Evolutionary conservation across 371 early-diverging fungal genomes (phyloP), one percentile per base, ranked within the genome.

Genomic region (Rhizopus arrhizus): DNA sequence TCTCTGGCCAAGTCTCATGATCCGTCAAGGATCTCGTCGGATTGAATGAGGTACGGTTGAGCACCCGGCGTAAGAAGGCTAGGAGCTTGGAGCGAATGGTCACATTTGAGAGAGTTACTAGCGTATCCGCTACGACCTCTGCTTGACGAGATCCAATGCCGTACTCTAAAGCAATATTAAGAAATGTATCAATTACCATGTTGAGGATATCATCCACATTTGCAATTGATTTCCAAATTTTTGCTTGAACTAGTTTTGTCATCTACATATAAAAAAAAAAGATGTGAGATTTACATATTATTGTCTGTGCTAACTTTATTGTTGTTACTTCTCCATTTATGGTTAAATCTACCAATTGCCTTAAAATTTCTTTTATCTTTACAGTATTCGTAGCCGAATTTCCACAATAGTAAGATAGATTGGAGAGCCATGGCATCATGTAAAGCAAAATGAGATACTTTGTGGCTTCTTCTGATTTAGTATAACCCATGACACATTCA

Each of bases 381-480:
- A 64, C 68, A 15, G 81, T 69, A 45, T 80, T 75, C 22, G 73
- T 63, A 53, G 76, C 65, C 0, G 70, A 67, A 8, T 68, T 54
- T 32, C 64, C 65, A 41, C 81, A 80, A 49, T 81, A 87, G 49
- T 81, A 72, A 4, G 85, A 84, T 41, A 96, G 69, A 55, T 93
- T 93, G 11, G 84, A 65, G 36, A 95, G 59, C 96, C 95, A 96
- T 0, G 95, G 95, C 4, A 85, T 82, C 74, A 95, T 87, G 68
- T 93, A 95, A 63, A 92, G 87, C 45, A 96, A 75, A 46, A 91
- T 89, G 48, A 89, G 81, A 47, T 89, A 89, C 59, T 90, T 89
- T 22, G 80, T 58, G 12, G 80, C 81, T 38, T 81, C 83, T 33
- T 81, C 83, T 0, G 91, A 87, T 70, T 87, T 87, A 33, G 84